These are phyloP conservation scores for Ashbya aceris DNA, from an alignment of 1,139 yeast genomes.

Conservation along the genomic window DNA sequence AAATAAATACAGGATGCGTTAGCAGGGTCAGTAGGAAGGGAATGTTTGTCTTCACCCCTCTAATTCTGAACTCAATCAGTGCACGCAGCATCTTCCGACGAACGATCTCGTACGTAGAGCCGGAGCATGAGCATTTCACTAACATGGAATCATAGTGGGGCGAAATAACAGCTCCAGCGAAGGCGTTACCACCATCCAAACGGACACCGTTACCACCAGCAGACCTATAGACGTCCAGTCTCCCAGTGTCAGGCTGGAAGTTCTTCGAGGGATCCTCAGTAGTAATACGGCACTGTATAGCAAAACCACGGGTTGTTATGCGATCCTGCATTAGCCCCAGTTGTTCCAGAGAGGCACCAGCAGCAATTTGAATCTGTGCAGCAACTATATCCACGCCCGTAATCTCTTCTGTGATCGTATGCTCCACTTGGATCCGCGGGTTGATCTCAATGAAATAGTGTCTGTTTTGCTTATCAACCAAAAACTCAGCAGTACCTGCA, in stretches of 20 bases:
- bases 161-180: constrained; percentile 95
- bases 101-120: constrained; percentile 92
- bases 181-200: constrained; percentile 98
- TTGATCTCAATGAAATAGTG: constrained; percentile 97
- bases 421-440: constrained; percentile 98
- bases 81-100: constrained; percentile 97
- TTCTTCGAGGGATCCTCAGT: constrained; percentile 96
- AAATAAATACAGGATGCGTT: constrained; percentile 83
- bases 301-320: constrained; percentile 93
- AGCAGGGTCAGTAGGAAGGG: constrained; percentile 91
- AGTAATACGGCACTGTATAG: constrained; percentile 98
- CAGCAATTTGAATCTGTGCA: constrained; percentile 98
- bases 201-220: constrained; percentile 99
- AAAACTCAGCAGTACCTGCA: constrained; percentile 98
- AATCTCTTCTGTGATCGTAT: constrained; percentile 96
- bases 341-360: constrained; percentile 91
- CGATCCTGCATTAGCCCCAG: constrained; percentile 89
- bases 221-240: constrained; percentile 94
- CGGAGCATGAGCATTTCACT: constrained; percentile 94
- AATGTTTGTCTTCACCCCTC: constrained; percentile 97
- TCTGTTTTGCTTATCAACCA: constrained; percentile 88
- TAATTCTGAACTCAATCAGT: constrained; percentile 89
- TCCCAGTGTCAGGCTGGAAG: constrained; percentile 98
- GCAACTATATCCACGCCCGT: constrained; percentile 97
- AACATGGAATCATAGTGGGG: constrained; percentile 98